Conservation (phyloP, 2,329 filamentous ascomycete genomes). For the Colletotrichum orbiculare region DNA sequence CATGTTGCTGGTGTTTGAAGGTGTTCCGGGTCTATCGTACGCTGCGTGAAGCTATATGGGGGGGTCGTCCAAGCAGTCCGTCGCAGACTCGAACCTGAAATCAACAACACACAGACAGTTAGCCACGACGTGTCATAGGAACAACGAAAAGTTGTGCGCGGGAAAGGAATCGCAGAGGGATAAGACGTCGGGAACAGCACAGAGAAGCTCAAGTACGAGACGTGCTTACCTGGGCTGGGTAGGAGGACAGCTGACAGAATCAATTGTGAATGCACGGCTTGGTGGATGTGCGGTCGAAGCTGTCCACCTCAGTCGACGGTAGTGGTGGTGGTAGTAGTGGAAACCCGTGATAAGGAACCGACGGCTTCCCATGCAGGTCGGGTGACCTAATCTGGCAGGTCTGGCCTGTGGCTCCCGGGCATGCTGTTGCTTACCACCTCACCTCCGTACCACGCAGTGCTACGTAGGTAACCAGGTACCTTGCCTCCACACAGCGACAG, state of each 20-base stretch:
- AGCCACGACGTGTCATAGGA: slow-evolving; percentile 26
- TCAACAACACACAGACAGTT: slow-evolving; percentile 33
- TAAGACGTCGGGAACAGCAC: slow-evolving; percentile 5
- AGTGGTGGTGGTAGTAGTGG: slow-evolving; percentile 16
- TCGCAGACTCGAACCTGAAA: slow-evolving; percentile 30
- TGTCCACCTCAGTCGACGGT: slow-evolving; percentile 1
- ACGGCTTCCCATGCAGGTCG: slow-evolving; percentile 29
- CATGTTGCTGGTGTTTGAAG: slow-evolving; percentile 42
- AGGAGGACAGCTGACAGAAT: slow-evolving; percentile 36
- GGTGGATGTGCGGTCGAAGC: slow-evolving; percentile 33
- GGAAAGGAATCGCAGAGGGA: not conserved
- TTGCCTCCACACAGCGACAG: no score
- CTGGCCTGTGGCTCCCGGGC: slow-evolving; percentile 31
- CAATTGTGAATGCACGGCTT: slow-evolving; percentile 33
- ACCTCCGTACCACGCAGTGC: not conserved
- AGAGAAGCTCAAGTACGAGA: slow-evolving; percentile 21
- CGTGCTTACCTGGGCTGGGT: slow-evolving; percentile 29
- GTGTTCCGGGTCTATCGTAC: no score
- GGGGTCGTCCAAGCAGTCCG: slow-evolving; percentile 27
- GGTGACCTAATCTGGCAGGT: slow-evolving; percentile 38
- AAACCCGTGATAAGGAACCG: slow-evolving; percentile 37
- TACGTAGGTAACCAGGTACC: not conserved
- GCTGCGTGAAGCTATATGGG: slow-evolving; percentile 5
- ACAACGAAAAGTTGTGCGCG: slow-evolving; percentile 12
- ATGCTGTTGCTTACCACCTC: not conserved